Evolutionary conservation across 163 green algal species (phyloP).

Genomic region (Scenedesmus sp.): DNA sequence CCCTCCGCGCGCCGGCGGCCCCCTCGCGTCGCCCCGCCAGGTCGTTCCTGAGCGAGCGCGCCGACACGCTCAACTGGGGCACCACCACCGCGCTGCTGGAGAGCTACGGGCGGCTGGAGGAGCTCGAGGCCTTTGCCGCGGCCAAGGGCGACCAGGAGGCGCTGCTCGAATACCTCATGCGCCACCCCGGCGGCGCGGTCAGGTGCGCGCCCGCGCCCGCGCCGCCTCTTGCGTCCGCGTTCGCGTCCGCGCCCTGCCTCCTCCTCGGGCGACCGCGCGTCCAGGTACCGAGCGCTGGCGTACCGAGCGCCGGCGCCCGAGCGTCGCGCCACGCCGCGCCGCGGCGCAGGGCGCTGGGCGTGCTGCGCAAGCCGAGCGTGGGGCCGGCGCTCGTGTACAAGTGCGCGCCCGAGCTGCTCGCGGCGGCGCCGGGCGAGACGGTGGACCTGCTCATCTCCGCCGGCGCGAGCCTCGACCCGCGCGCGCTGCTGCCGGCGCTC

Average conservation of each 20-base stretch:
- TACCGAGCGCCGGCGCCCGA: too few species aligned
- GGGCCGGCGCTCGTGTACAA: slow-evolving; percentile 79
- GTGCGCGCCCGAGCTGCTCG: slow-evolving; percentile 82
- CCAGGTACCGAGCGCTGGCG: too few species aligned
- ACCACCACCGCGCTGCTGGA: slow-evolving; percentile 84
- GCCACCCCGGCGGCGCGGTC: slow-evolving; percentile 42
- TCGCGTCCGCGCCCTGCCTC: too few species aligned
- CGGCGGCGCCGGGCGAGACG: slow-evolving; percentile 58
- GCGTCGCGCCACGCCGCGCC: too few species aligned
- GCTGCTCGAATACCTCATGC: slow-evolving; percentile 86
- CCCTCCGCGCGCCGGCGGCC: too few species aligned
- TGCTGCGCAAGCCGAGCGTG: slow-evolving; percentile 81
- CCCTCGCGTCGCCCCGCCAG: slow-evolving; percentile 2
- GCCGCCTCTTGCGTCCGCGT: too few species aligned
- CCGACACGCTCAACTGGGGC: slow-evolving; percentile 76
- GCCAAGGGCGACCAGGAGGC: slow-evolving; percentile 82
- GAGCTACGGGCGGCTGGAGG: slow-evolving; percentile 82
- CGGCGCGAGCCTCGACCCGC: slow-evolving; percentile 69
- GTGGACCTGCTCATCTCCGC: slow-evolving; percentile 78
- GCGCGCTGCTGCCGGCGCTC: slow-evolving; percentile 84
- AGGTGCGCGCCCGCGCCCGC: too few species aligned
- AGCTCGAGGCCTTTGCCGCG: slow-evolving; percentile 81
- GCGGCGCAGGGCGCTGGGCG: slow-evolving; percentile 69
- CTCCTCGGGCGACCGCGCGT: too few species aligned
- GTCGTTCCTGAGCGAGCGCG: slow-evolving; percentile 68